Percentiles rank a stretch among this genome's conserved stretches.
Evolutionary conservation across 768 basidiomycete genomes (phyloP).

Genomic region (Albatrellus ellisii): DNA sequence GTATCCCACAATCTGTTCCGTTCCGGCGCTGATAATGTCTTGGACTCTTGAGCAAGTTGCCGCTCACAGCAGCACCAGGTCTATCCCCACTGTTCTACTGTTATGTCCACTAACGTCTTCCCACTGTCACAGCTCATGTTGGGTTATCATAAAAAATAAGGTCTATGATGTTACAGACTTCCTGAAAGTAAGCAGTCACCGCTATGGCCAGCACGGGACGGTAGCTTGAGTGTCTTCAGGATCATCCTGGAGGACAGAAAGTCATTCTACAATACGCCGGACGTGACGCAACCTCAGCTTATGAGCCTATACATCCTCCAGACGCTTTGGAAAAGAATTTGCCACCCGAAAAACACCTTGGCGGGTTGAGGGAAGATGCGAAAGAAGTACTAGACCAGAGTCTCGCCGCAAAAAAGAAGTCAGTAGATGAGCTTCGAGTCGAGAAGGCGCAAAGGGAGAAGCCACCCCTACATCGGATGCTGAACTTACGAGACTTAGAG

Average conservation of each 20-base stretch:
- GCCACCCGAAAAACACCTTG: conserved; percentile 60
- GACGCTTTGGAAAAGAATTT: conserved; percentile 65
- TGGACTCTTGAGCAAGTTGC: conserved; percentile 28
- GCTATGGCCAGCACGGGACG: conserved; percentile 1
- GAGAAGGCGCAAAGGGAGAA: conserved; percentile 58
- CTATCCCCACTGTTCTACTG: neutral
- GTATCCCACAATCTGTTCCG: too few relatives aligned
- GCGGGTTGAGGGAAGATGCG: too few relatives aligned
- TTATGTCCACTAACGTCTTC: neutral
- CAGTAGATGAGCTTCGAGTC: conserved; percentile 47
- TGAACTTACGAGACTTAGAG: conserved; percentile 93
- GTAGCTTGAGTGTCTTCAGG: neutral
- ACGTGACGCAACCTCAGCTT: conserved; percentile 37
- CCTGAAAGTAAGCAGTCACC: conserved; percentile 18
- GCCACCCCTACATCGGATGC: conserved; percentile 47
- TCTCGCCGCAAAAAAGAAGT: conserved; percentile 61
- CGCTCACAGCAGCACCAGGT: conserved; percentile 43
- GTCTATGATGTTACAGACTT: conserved; percentile 32
- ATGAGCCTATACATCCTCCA: conserved; percentile 82
- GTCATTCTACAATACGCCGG: conserved; percentile 44
- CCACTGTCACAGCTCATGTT: conserved; percentile 46
- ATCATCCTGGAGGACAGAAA: conserved; percentile 26
- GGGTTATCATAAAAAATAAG: conserved; percentile 66
- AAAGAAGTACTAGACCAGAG: conserved; percentile 10
- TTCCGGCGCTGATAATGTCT: neutral